These are phyloP conservation scores for Zelopaecilomyces penicillatus DNA, from an alignment of 2,329 filamentous ascomycete species.

Conservation along the genomic window DNA sequence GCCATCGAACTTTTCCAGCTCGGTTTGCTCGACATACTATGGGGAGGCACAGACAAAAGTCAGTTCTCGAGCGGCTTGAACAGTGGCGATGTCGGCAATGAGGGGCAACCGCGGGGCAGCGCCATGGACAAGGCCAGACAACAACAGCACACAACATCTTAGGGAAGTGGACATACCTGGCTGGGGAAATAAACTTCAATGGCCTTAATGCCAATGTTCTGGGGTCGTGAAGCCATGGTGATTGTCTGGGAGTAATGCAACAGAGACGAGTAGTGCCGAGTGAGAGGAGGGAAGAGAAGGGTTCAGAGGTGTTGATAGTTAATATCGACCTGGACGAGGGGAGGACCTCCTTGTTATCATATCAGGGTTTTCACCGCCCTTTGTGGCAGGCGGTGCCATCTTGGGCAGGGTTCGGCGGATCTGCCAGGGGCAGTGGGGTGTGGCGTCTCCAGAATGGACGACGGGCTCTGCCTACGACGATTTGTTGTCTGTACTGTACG, in stretches of 20 bases:
- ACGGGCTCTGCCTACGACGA: too few relatives aligned
- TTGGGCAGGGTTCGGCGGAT: not conserved
- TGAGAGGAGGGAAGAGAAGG: slow-evolving; percentile 7
- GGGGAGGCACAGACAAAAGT: slow-evolving; percentile 5
- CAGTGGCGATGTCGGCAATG: slow-evolving; percentile 16
- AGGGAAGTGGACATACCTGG: slow-evolving; percentile 52
- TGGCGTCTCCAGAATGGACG: not conserved
- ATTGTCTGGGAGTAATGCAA: slow-evolving; percentile 6
- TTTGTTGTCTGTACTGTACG: too few relatives aligned
- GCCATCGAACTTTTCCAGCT: slow-evolving; percentile 82
- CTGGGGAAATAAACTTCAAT: slow-evolving; percentile 83
- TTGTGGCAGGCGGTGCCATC: slow-evolving; percentile 9
- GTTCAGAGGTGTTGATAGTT: not conserved
- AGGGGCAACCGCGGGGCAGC: slow-evolving; percentile 5
- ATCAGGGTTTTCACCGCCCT: slow-evolving; percentile 13
- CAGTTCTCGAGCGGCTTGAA: slow-evolving; percentile 7
- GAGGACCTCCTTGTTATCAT: slow-evolving; percentile 7
- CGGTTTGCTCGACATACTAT: slow-evolving; percentile 75
- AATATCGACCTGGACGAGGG: not conserved
- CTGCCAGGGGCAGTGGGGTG: slow-evolving; percentile 2
- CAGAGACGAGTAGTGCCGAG: slow-evolving; percentile 4
- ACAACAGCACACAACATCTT: not conserved
- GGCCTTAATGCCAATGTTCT: slow-evolving; percentile 89
- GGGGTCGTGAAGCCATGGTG: slow-evolving; percentile 65
- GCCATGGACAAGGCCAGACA: not conserved